phyloP scores from a whole-genome alignment of 2,329 filamentous ascomycete species.

The Lasiodiplodia theobromae region DNA sequence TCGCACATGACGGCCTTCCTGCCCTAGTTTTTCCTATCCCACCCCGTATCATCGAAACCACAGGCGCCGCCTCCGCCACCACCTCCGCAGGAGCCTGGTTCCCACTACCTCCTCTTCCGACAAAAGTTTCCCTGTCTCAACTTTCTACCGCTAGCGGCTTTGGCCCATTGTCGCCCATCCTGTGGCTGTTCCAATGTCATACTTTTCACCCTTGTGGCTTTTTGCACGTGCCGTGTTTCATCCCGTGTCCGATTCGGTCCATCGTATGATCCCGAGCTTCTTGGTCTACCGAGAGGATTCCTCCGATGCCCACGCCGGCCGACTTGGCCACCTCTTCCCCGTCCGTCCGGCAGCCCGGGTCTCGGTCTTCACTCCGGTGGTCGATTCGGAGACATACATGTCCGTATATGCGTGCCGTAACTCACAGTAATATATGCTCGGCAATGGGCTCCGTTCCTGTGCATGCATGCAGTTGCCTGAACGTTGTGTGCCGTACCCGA shows the following conservation, averaged over 20 bases:
- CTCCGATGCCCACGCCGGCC: neutral
- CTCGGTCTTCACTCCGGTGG: too few relatives aligned
- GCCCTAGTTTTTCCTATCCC: neutral
- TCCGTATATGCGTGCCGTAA: too few relatives aligned
- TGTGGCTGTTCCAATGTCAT: neutral
- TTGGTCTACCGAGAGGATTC: neutral
- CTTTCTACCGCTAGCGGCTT: neutral
- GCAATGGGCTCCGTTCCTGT: neutral
- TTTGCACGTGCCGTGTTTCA: neutral
- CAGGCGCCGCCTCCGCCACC: neutral
- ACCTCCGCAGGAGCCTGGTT: neutral
- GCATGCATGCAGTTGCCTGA: neutral
- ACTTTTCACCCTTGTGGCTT: neutral
- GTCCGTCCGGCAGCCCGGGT: neutral
- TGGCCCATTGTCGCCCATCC: neutral
- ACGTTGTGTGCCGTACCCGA: neutral
- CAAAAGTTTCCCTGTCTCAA: neutral
- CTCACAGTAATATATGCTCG: neutral
- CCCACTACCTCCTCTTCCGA: too few relatives aligned
- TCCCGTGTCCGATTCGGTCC: neutral
- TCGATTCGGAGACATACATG: too few relatives aligned
- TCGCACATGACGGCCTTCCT: neutral
- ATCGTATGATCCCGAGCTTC: neutral
- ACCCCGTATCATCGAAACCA: neutral
- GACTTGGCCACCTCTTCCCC: neutral